Conservation (phyloP, 192 early-diverging fungal genomes). For the Linnemannia schmuckeri region DNA sequence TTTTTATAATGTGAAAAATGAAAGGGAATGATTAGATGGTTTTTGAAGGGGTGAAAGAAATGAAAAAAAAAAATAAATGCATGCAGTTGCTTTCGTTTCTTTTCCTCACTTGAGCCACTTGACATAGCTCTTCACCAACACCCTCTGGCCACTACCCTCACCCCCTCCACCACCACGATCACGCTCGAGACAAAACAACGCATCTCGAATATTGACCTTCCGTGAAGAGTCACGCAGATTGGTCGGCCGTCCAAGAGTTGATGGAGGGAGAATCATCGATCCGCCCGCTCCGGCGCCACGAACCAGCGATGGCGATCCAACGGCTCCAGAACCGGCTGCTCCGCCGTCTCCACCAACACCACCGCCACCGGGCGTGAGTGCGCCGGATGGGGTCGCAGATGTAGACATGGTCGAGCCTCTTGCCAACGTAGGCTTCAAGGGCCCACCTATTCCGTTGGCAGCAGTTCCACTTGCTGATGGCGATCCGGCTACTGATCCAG, state of each 20-base stretch:
- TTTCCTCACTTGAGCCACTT: slow-evolving; percentile 51
- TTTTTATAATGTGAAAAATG: no score
- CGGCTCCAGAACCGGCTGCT: neutral
- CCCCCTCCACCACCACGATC: slow-evolving; percentile 67
- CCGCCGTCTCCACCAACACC: neutral
- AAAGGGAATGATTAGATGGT: no score
- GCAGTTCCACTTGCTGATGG: slow-evolving; percentile 38
- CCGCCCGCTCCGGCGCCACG: slow-evolving; percentile 28
- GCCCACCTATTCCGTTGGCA: neutral
- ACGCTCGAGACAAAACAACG: slow-evolving; percentile 80
- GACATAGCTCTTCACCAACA: slow-evolving; percentile 63
- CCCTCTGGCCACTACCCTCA: slow-evolving; percentile 52
- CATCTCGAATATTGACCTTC: slow-evolving; percentile 79
- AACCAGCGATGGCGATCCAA: slow-evolving; percentile 9
- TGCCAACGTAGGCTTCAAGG: slow-evolving; percentile 23
- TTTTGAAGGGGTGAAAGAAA: neutral
- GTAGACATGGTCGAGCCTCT: slow-evolving; percentile 24
- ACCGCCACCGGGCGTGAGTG: neutral
- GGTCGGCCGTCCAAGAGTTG: slow-evolving; percentile 32
- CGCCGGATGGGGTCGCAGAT: neutral
- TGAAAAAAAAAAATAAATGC: neutral
- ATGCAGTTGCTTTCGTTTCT: neutral
- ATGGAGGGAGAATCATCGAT: slow-evolving; percentile 39
- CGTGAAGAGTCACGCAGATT: slow-evolving; percentile 19
- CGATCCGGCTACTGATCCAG: slow-evolving; percentile 13